A percentile compares a stretch with the other conserved stretches of the same genome.
Conservation (phyloP, 2,329 filamentous ascomycete species). For the Paradendryphiella salina region DNA sequence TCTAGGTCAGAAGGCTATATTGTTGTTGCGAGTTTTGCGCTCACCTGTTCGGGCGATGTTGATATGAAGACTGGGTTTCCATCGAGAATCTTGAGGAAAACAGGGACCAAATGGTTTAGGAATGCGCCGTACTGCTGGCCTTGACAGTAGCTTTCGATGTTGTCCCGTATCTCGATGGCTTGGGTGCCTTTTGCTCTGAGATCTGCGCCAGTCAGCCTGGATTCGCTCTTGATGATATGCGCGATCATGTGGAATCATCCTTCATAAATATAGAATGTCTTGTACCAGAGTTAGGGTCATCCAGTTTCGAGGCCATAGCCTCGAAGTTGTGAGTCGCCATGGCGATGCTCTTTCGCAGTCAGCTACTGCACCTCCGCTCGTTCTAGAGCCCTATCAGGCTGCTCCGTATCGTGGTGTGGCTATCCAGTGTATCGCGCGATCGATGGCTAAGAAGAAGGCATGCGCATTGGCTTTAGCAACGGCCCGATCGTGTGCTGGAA, state of each 20-base stretch:
- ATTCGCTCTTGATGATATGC: background rate
- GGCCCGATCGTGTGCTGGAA: constrained; percentile 17
- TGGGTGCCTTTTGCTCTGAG: constrained; percentile 78
- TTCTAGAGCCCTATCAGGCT: constrained; percentile 10
- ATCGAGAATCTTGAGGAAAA: constrained; percentile 82
- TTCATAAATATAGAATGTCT: background rate
- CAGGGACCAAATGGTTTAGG: constrained; percentile 83
- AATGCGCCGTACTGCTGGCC: constrained; percentile 78
- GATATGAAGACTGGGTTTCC: constrained; percentile 89
- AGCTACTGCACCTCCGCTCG: constrained; percentile 26
- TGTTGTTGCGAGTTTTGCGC: constrained; percentile 29
- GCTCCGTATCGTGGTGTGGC: constrained; percentile 8
- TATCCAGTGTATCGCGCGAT: constrained; percentile 21
- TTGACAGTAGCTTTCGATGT: constrained; percentile 82
- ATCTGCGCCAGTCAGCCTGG: constrained; percentile 60
- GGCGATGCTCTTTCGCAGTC: constrained; percentile 29
- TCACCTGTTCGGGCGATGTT: constrained; percentile 83
- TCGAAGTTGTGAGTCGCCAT: constrained; percentile 52
- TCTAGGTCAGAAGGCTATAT: constrained; percentile 15
- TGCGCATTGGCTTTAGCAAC: constrained; percentile 33
- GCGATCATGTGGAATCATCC: constrained; percentile 2
- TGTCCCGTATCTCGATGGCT: constrained; percentile 85
- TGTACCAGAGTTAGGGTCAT: constrained; percentile 48
- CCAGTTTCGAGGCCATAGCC: constrained; percentile 53
- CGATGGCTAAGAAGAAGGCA: constrained; percentile 16